phyloP scores from a whole-genome alignment of 441 rosid genomes.

The Mallotus repandus region DNA sequence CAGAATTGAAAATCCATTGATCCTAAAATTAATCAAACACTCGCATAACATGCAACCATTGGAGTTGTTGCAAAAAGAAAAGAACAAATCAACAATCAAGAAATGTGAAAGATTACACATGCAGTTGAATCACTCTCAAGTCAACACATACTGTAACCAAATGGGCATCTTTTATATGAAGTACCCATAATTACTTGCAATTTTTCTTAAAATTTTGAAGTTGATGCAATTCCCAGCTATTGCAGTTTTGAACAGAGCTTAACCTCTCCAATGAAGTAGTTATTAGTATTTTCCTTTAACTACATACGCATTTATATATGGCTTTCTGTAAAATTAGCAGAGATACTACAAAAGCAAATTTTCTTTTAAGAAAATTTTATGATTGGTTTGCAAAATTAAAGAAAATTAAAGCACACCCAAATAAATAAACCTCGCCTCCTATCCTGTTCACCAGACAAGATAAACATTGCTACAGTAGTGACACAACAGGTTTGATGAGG shows the following conservation, averaged over 20 bases:
- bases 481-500: too few relatives aligned
- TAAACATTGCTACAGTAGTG: too few relatives aligned
- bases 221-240: background rate
- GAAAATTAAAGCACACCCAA: background rate
- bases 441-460: too few relatives aligned
- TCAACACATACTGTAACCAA: constrained; percentile 9
- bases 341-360: background rate
- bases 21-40: too few relatives aligned
- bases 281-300: background rate
- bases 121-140: background rate
- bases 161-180: background rate
- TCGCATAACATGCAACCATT: too few relatives aligned
- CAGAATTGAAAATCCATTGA: too few relatives aligned
- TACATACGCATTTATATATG: too few relatives aligned
- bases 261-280: background rate
- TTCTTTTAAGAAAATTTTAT: too few relatives aligned
- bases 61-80: too few relatives aligned
- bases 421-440: too few relatives aligned
- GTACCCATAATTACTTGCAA: background rate
- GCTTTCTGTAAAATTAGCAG: too few relatives aligned
- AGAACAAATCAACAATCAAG: background rate
- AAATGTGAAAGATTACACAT: background rate
- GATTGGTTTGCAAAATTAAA: background rate
- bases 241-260: background rate
- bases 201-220: background rate